These are phyloP conservation scores for Populus hybrid DNA, from an alignment of 441 rosid species.

Conservation along the genomic window DNA sequence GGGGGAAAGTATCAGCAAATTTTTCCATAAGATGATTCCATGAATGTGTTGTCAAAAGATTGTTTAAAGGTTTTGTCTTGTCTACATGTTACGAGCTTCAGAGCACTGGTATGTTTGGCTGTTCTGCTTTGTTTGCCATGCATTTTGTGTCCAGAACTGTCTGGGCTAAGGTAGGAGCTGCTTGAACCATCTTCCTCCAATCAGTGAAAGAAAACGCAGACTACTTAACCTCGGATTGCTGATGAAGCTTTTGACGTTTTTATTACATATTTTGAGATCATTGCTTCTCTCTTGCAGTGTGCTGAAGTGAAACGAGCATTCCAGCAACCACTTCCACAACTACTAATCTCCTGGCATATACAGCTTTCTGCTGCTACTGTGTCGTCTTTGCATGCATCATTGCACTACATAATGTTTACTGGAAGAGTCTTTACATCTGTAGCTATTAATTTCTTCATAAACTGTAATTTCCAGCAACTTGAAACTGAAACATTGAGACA, in stretches of 20 bases:
- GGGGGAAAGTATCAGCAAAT: neutral
- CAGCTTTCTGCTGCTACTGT: neutral
- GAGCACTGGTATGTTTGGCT: neutral
- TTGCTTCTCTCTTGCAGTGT: conserved; percentile 33
- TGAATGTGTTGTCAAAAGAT: neutral
- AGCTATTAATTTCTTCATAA: neutral
- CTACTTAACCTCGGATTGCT: too few relatives aligned
- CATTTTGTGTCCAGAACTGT: neutral
- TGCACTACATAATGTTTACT: too few relatives aligned
- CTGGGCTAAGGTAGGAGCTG: neutral
- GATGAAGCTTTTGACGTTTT: neutral
- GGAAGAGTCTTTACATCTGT: neutral
- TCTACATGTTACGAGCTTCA: neutral
- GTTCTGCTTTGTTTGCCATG: neutral
- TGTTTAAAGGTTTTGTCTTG: neutral
- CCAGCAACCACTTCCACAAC: conserved; percentile 3
- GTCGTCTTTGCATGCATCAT: neutral
- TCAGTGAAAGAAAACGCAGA: neutral
- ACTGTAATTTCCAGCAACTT: neutral
- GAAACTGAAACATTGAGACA: neutral
- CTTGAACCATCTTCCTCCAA: neutral
- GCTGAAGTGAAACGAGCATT: conserved; percentile 28
- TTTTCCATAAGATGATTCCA: neutral
- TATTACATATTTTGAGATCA: neutral
- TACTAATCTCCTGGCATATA: neutral